A percentile compares a stretch with the other conserved stretches of the same genome.
Conservation (phyloP, 2,329 filamentous ascomycete species). For the Fragosphaeria purpurea region DNA sequence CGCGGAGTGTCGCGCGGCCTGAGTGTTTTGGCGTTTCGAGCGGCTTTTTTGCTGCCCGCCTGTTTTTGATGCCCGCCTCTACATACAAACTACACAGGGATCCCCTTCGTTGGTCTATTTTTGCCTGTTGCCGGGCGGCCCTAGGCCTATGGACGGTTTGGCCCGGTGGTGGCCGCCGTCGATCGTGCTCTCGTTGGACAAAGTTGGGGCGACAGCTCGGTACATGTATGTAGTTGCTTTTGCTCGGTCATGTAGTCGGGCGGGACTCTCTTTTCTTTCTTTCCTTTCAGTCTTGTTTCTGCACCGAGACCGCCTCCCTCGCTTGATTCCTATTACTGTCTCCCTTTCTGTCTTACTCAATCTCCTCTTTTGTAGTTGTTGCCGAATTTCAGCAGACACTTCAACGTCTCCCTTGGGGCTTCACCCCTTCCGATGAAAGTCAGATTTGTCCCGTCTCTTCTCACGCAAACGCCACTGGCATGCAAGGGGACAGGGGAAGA, state of each 20-base stretch:
- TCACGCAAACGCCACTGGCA: background rate
- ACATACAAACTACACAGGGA: no score
- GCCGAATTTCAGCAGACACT: constrained; percentile 1
- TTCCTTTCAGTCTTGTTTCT: background rate
- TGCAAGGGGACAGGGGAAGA: constrained; percentile 5
- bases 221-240: background rate
- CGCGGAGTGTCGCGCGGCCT: no score
- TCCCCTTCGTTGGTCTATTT: no score
- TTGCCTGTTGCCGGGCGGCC: no score
- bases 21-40: no score
- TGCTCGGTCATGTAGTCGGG: background rate
- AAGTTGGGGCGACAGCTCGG: background rate
- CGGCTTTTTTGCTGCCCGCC: no score
- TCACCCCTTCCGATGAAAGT: no score
- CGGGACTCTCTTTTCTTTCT: background rate
- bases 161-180: constrained; percentile 4
- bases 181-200: background rate
- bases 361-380: background rate
- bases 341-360: background rate
- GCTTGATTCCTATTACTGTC: background rate
- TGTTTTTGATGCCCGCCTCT: no score
- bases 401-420: background rate
- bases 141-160: background rate
- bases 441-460: background rate
- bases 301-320: background rate